Percentiles rank a stretch among this genome's conserved stretches.
Evolutionary conservation across 2,329 filamentous ascomycete genomes (phyloP).

Genomic region (Coleophoma eucalyptorum): DNA sequence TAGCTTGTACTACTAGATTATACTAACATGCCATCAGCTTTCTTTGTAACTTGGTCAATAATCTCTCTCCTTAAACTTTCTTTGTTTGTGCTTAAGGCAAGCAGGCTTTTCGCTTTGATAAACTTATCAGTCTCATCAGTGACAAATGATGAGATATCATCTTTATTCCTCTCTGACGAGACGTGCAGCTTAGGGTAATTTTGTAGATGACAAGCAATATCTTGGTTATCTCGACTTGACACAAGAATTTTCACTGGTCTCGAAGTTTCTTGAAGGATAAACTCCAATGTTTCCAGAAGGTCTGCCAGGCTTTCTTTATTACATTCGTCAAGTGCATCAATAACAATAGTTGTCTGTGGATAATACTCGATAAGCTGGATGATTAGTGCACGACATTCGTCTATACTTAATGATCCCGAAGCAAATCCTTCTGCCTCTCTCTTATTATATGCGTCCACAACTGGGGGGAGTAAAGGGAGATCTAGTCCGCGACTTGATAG

Average conservation of each 20-base stretch:
- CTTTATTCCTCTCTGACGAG: slow-evolving; percentile 2
- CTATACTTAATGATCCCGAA: slow-evolving; percentile 5
- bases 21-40: slow-evolving; percentile 6
- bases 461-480: slow-evolving; percentile 5
- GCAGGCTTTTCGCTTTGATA: background rate
- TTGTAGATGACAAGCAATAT: background rate
- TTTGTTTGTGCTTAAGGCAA: background rate
- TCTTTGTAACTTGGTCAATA: slow-evolving; percentile 1
- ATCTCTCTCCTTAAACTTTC: slow-evolving; percentile 3
- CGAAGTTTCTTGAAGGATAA: background rate
- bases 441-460: slow-evolving; percentile 8
- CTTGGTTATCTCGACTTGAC: background rate
- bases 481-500: slow-evolving; percentile 4
- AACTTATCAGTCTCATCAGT: background rate
- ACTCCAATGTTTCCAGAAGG: background rate
- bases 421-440: slow-evolving; percentile 9
- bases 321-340: background rate
- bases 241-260: background rate
- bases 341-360: background rate
- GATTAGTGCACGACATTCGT: slow-evolving; percentile 6
- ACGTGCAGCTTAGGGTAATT: slow-evolving; percentile 5
- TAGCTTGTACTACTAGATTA: background rate
- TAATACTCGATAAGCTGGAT: background rate
- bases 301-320: background rate
- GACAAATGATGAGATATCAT: slow-evolving; percentile 7